Conservation (phyloP, 2,329 filamentous ascomycete genomes). For the Aureobasidium sp. region DNA sequence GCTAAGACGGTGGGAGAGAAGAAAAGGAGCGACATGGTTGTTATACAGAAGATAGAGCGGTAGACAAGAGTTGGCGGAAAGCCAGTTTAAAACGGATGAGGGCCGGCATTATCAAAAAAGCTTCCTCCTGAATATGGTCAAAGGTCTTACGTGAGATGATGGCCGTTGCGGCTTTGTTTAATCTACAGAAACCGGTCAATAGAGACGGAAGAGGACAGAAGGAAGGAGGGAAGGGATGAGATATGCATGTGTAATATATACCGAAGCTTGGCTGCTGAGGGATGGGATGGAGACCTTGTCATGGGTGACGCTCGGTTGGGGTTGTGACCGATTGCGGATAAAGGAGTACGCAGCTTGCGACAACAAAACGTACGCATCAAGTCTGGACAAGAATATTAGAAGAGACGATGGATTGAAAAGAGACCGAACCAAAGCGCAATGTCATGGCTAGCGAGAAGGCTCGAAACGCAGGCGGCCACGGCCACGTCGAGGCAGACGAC, state of each 20-base stretch:
- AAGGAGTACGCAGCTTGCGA: neutral
- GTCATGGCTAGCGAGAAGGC: slow-evolving; percentile 27
- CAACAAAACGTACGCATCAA: neutral
- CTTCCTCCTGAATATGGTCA: neutral
- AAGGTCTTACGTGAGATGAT: neutral
- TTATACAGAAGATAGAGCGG: neutral
- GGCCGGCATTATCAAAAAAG: neutral
- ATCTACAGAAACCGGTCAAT: too few species aligned
- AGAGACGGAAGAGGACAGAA: neutral
- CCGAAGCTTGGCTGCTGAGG: too few species aligned
- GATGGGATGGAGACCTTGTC: neutral
- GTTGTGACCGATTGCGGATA: neutral
- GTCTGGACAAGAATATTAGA: neutral
- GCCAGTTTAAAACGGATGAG: neutral
- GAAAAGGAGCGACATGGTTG: neutral
- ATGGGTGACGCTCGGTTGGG: neutral
- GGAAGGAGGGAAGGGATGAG: neutral
- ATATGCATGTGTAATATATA: neutral
- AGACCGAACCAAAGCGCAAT: slow-evolving; percentile 19
- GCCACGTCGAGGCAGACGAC: slow-evolving; percentile 14
- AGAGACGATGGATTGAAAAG: neutral
- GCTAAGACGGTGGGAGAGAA: neutral
- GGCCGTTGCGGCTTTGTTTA: neutral
- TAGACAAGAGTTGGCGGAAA: neutral
- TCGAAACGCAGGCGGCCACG: slow-evolving; percentile 17